Conservation (phyloP, 208 protist species). For the Leishmania arabica region DNA sequence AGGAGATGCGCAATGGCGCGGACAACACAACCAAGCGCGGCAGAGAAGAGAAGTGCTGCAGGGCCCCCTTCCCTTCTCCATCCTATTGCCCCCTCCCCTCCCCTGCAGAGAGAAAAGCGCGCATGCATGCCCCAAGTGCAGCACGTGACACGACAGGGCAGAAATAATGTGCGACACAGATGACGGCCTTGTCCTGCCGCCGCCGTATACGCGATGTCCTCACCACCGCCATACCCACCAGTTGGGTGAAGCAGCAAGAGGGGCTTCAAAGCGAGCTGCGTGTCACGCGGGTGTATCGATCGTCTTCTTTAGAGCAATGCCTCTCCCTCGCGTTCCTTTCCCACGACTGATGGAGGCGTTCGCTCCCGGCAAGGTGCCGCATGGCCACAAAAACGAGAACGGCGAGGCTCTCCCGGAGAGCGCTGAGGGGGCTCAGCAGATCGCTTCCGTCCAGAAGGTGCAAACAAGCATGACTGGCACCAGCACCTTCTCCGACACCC, state of each 20-base stretch:
- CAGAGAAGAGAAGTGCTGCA: background rate
- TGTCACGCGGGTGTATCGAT: background rate
- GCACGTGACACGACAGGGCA: background rate
- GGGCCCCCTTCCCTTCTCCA: background rate
- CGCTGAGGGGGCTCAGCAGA: slow-evolving; percentile 19
- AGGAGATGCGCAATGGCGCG: background rate
- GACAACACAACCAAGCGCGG: background rate
- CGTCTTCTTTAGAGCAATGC: background rate
- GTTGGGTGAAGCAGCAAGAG: background rate
- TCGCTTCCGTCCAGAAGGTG: slow-evolving; percentile 54
- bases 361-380: background rate
- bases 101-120: background rate
- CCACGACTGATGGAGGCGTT: background rate
- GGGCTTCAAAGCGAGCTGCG: background rate
- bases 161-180: background rate
- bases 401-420: background rate
- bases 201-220: background rate
- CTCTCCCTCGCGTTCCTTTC: background rate
- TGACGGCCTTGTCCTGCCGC: background rate
- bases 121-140: background rate
- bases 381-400: background rate
- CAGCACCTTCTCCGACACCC: slow-evolving; percentile 25
- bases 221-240: background rate
- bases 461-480: slow-evolving; percentile 62
- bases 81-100: background rate